Conservation (phyloP, 1,284 basidiomycete genomes). For the Boletus sp. region DNA sequence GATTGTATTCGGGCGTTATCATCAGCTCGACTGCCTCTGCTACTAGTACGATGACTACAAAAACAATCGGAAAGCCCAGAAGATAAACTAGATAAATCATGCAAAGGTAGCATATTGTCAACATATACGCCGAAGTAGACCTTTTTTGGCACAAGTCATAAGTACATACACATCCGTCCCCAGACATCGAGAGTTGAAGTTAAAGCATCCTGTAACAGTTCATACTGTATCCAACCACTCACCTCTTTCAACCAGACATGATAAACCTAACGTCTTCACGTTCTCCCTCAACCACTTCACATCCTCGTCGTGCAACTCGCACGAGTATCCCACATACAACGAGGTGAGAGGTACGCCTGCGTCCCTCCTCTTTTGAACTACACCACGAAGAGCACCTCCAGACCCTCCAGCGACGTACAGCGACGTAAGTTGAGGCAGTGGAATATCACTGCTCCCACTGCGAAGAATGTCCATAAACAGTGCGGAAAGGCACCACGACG, state of each 20-base stretch:
- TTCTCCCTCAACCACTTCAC: constrained; percentile 51
- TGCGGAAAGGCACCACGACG: constrained; percentile 35
- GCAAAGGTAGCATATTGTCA: no score
- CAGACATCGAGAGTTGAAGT: no score
- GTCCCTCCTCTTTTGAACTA: constrained; percentile 48
- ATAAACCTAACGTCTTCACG: constrained; percentile 53
- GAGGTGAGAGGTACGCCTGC: constrained; percentile 48
- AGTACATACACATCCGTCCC: no score
- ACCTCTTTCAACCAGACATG: constrained; percentile 14
- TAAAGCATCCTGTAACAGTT: no score
- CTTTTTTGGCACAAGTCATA: no score
- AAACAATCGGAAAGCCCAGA: no score
- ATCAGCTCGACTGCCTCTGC: no score
- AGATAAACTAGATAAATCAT: no score
- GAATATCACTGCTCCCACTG: constrained; percentile 13
- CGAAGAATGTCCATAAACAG: constrained; percentile 47
- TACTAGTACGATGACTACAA: no score
- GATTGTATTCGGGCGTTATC: no score
- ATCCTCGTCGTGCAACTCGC: constrained; percentile 42
- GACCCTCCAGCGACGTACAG: constrained; percentile 50
- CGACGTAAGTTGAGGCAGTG: constrained; percentile 42
- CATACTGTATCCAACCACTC: neutral
- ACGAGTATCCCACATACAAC: constrained; percentile 47
- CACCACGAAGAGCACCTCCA: constrained; percentile 44
- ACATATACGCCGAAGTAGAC: no score